Conservation (phyloP, 176 grass and related monocot species). For the Poa pratensis region DNA sequence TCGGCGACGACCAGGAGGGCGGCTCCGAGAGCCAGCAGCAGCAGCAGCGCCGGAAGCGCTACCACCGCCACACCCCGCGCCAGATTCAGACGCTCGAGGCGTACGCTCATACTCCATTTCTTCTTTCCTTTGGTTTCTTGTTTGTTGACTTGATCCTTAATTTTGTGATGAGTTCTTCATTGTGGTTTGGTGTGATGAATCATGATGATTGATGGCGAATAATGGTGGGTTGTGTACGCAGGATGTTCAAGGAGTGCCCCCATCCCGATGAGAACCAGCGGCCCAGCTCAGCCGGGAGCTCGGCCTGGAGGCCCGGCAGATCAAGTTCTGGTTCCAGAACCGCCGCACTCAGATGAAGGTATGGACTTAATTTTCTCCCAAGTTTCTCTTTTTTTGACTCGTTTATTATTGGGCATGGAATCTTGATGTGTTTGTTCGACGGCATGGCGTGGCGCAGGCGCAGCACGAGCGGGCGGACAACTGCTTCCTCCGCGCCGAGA, state of each 20-base stretch:
- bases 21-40: no score
- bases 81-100: conserved; percentile 97
- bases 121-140: no score
- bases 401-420: no score
- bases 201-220: no score
- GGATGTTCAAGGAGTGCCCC: conserved; percentile 96
- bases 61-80: conserved; percentile 94
- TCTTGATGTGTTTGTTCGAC: no score
- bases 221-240: no score
- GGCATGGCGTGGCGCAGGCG: no score
- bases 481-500: conserved; percentile 86
- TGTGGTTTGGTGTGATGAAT: no score
- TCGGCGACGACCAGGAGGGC: conserved; percentile 59
- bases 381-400: no score
- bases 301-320: conserved; percentile 84
- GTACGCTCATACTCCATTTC: no score
- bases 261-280: conserved; percentile 98
- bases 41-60: conserved; percentile 74
- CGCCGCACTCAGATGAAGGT: conserved; percentile 97
- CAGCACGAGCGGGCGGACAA: conserved; percentile 96
- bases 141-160: no score
- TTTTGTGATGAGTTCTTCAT: neutral
- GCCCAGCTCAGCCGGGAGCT: conserved; percentile 90
- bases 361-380: neutral
- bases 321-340: conserved; percentile 99